Evolutionary conservation across 2,329 filamentous ascomycete species (phyloP), one percentile per base, ranked within the genome.

Genomic region (Epicoccum sorghinum): DNA sequence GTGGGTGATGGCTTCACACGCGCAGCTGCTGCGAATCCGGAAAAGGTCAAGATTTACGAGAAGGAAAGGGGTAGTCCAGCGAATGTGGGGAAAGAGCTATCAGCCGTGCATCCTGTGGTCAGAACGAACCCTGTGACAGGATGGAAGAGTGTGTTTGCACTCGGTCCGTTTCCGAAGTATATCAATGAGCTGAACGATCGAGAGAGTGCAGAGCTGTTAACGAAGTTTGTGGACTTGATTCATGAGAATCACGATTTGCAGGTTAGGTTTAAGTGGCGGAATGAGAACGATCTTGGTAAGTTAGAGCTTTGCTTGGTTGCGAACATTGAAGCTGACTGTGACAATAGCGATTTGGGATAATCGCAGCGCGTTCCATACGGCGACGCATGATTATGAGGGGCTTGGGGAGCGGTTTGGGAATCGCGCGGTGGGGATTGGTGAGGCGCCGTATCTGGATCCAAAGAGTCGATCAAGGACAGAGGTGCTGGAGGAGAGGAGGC

Each of bases 241-340:
- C 75, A 73, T 2, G 65, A 70, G 7, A 78, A 77, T 47, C 76
- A 78, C 39, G 77, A 78, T 59, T 65, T 71, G 30, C 60, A 77
- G 13, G 76, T 74, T 0, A 60, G 77, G 8, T 74, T 78, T 60
- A 74, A 74, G 50, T 78, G 77, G 77, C 58, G 30, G 23, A 55
- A 39, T 9, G 40, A 53, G 40, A 63, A 61, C 25, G 62, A 62
- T 47, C 32, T 62, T 25, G 61, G 58, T 60, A 40, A 25, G 59
- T 50, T 18, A 3, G 18, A 18, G 18, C 18, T 18, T 18, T 18
- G 18, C 18, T 18, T 18, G 18, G 18, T 18, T 18, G 18, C 18
- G 18, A 18, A 18, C 18, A 18, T 2, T 18, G 4, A 12, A n/a
- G 29, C 45, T 54, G 30, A 54, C 36, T 9, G 13, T 4, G 7